Conservation (phyloP, 192 early-diverging fungal genomes). For the Neocallimastix lanati region DNA sequence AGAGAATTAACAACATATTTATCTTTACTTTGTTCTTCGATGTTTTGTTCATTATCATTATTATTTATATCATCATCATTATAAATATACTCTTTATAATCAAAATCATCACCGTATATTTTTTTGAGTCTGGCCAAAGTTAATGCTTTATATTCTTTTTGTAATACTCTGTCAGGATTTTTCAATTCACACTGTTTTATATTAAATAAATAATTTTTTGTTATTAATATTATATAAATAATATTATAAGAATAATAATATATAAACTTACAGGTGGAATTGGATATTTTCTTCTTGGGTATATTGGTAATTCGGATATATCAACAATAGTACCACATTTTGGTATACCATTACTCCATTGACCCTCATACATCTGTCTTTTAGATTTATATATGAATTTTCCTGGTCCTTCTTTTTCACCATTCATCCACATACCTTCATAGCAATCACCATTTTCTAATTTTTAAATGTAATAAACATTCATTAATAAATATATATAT, state of each 20-base stretch:
- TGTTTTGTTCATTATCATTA: neutral
- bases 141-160: neutral
- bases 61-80: neutral
- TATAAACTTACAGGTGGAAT: neutral
- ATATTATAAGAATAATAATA: too few species aligned
- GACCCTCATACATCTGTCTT: conserved; percentile 33
- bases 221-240: too few species aligned
- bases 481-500: too few species aligned
- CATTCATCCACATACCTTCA: conserved; percentile 38
- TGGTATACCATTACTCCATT: conserved; percentile 31
- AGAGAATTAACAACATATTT: neutral
- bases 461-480: neutral
- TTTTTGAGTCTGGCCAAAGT: neutral
- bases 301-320: conserved; percentile 3
- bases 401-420: conserved; percentile 41
- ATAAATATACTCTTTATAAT: neutral
- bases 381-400: conserved; percentile 30
- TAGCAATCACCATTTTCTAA: conserved; percentile 34
- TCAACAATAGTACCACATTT: conserved; percentile 33
- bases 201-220: too few species aligned
- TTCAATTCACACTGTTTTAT: neutral
- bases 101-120: neutral
- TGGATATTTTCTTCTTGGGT: neutral
- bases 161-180: neutral
- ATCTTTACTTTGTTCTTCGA: neutral